Evolutionary conservation across 176 grass and related monocot genomes (phyloP), one percentile per base, ranked within the genome.

Genomic region (Guadua angustifolia): DNA sequence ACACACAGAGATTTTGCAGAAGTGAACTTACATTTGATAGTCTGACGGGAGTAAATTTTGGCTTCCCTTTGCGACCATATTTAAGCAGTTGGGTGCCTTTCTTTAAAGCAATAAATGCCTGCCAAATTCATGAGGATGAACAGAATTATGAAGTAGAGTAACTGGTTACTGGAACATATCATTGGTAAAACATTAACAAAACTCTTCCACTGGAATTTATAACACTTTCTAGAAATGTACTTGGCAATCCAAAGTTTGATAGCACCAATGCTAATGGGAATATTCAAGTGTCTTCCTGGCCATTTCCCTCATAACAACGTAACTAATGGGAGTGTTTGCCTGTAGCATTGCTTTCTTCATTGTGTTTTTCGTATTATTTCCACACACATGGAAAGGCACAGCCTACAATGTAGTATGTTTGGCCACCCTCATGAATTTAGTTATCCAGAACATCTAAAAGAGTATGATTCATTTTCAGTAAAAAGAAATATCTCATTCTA

Each of bases 71-170:
- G 58, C 95, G 90, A 56, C 93, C 90, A 69, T 95, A 98, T 89
- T 98, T 98, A 77, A 98, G 92, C 74, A 98, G 86, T 24, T 95
- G 89, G 80, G 95, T 73, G 33, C 95, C 95, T 90, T 98, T 98
- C 85, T 95, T 98, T 51, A 98, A 73, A 91, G 89, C 93, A 90
- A 92, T 65, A 78, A 92, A 85, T 19, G 87, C 92, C 95, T 95
- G 78, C 12, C 79, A 47, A 74, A 67, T 65, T 10, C 47, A 83
- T 77, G 26, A 72, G 46, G 66, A 65, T 39, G 83, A 82, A 55
- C 44, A 73, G 10, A 39, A 47, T 17, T 42, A 25, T 63, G 66
- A 90, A 66, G 38, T 49, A 26, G 7, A 24, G 36, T 8, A 72
- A 57, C 0, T 3, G 1, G 46, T 18, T 36, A 36, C 35, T 36